Evolutionary conservation across 2,329 filamentous ascomycete genomes (phyloP), one percentile per base, ranked within the genome.

Genomic region (Penicillium sp.): DNA sequence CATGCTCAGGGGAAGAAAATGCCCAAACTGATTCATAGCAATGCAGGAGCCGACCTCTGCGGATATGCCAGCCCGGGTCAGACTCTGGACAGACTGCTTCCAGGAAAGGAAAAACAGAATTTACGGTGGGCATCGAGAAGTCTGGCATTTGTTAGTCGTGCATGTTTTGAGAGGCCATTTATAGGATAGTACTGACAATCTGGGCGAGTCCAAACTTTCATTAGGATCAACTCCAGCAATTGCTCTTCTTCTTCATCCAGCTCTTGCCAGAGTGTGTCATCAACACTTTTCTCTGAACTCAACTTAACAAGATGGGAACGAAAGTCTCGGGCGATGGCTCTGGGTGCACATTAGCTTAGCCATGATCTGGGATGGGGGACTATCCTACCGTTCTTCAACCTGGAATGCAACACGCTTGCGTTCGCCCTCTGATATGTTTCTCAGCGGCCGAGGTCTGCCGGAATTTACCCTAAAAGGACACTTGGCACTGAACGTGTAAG

Each of bases 141-240:
- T n/a, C n/a, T n/a, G n/a, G n/a, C n/a, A n/a, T n/a, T n/a, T n/a
- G n/a, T n/a, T n/a, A n/a, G n/a, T n/a, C n/a, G n/a, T n/a, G n/a
- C n/a, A n/a, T n/a, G n/a, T n/a, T n/a, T n/a, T n/a, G n/a, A n/a
- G n/a, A n/a, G n/a, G n/a, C n/a, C n/a, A n/a, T n/a, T 28, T 28
- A 28, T 28, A 28, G 8, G 26, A 28, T 28, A 28, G 26, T 8
- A 28, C 4, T 53, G 12, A 61, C 59, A 57, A 28, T 61, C 59
- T 48, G 59, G 59, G 47, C 57, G 51, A 57, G 5, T 57, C 5
- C 26, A 46, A 18, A 57, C 50, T 56, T 53, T 61, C 42, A 61
- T 28, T 28, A 59, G 48, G 16, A 61, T 52, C 16, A 57, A 45
- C 51, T 59, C 57, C 45, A 57, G 35, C 8, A 35, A 38, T 26